Evolutionary conservation across 352 stramenopile species (phyloP).

Genomic region (Pythium utonaiense): DNA sequence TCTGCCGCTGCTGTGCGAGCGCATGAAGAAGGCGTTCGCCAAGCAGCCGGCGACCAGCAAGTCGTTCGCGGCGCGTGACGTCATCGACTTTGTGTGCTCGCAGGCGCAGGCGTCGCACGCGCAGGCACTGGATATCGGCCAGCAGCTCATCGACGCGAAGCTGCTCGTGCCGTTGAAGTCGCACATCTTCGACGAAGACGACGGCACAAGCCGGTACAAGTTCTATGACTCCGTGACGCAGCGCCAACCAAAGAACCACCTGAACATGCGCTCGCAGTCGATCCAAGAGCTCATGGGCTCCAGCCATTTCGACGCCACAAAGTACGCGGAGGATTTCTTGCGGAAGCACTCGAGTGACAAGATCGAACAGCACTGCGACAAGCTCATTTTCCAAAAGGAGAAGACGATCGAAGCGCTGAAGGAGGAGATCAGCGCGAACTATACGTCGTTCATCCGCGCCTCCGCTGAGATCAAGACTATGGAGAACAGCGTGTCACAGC

Average conservation of each 20-base stretch:
- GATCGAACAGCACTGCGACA: constrained; percentile 72
- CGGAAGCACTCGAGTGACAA: constrained; percentile 71
- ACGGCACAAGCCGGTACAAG: constrained; percentile 48
- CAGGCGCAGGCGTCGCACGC: constrained; percentile 32
- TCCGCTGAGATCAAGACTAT: constrained; percentile 77
- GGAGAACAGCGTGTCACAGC: constrained; percentile 80
- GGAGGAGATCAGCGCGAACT: constrained; percentile 78
- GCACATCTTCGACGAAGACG: constrained; percentile 64
- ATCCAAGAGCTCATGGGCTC: constrained; percentile 82
- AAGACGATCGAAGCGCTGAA: constrained; percentile 84
- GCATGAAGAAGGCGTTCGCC: constrained; percentile 70
- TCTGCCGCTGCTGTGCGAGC: constrained; percentile 53
- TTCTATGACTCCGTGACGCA: constrained; percentile 42
- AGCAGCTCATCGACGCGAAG: constrained; percentile 68
- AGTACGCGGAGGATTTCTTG: constrained; percentile 79
- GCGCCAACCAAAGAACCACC: constrained; percentile 65
- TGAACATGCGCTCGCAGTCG: constrained; percentile 61
- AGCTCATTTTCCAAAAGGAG: constrained; percentile 76
- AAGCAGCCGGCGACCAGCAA: constrained; percentile 77
- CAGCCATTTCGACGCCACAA: constrained; percentile 56
- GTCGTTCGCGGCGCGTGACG: constrained; percentile 64
- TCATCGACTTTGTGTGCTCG: constrained; percentile 59
- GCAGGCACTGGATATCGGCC: constrained; percentile 52
- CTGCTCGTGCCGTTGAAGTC: constrained; percentile 73
- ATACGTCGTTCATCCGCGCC: constrained; percentile 74